phyloP scores from a whole-genome alignment of 202 grass and related monocot species.

The Elaeis oleifera region DNA sequence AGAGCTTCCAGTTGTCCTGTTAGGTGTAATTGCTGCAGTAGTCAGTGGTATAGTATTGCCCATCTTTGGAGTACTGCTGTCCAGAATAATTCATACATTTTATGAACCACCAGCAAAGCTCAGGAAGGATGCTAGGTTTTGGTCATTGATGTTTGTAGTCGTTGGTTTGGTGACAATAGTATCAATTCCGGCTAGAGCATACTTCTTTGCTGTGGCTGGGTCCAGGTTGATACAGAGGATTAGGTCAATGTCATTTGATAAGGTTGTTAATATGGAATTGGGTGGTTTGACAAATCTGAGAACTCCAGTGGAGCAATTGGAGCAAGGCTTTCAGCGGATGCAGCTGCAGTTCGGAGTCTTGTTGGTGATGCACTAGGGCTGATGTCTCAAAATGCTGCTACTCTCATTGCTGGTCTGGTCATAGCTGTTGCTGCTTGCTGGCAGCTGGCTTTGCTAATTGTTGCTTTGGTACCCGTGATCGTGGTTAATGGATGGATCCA shows the following conservation, averaged over 20 bases:
- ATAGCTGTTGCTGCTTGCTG: slow-evolving; percentile 13
- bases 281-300: slow-evolving; percentile 14
- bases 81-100: background rate
- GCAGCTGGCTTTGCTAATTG: slow-evolving; percentile 12
- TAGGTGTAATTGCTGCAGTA: slow-evolving; percentile 17
- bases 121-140: slow-evolving; percentile 8
- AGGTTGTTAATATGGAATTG: slow-evolving; percentile 14
- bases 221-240: slow-evolving; percentile 15
- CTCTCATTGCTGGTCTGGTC: slow-evolving; percentile 9
- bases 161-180: slow-evolving; percentile 11
- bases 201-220: slow-evolving; percentile 16
- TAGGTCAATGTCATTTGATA: slow-evolving; percentile 12
- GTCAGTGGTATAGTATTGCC: slow-evolving; percentile 11
- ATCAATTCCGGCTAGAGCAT: slow-evolving; percentile 15
- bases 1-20: slow-evolving; percentile 5
- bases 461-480: slow-evolving; percentile 12
- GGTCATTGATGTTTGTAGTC: slow-evolving; percentile 13
- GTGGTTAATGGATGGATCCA: slow-evolving; percentile 13
- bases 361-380: slow-evolving; percentile 13
- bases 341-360: slow-evolving; percentile 8
- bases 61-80: slow-evolving; percentile 9
- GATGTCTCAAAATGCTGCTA: slow-evolving; percentile 5
- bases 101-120: slow-evolving; percentile 7
- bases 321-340: slow-evolving; percentile 13
- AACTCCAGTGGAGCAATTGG: slow-evolving; percentile 13